Conservation (phyloP, 2,329 filamentous ascomycete genomes). For the Fusarium longipes region DNA sequence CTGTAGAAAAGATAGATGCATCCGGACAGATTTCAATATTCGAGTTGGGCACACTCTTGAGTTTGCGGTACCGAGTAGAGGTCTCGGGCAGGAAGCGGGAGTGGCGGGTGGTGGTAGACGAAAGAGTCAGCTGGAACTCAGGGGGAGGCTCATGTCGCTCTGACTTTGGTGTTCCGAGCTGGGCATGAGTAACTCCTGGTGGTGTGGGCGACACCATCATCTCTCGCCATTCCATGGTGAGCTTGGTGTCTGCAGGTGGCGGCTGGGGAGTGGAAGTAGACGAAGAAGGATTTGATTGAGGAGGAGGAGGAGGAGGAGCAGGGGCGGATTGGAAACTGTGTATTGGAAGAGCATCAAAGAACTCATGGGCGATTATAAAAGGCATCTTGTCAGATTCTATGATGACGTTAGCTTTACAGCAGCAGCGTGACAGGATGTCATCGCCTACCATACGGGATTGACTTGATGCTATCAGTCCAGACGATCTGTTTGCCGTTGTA, state of each 20-base stretch:
- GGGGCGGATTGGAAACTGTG: constrained; percentile 88
- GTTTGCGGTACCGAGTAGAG: constrained; percentile 79
- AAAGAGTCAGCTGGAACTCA: constrained; percentile 89
- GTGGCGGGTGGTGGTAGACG: constrained; percentile 80
- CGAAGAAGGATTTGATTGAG: constrained; percentile 32
- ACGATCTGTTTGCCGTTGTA: constrained; percentile 79
- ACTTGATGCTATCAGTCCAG: constrained; percentile 90
- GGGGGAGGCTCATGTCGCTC: constrained; percentile 67
- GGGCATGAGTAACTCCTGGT: constrained; percentile 63
- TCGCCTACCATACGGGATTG: constrained; percentile 75
- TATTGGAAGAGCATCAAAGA: constrained; percentile 97
- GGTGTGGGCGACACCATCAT: constrained; percentile 79
- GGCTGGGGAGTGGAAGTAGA: constrained; percentile 49
- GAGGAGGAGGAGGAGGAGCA: constrained; percentile 48
- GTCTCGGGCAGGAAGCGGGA: constrained; percentile 86
- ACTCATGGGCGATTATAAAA: constrained; percentile 96
- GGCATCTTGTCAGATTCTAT: constrained; percentile 77
- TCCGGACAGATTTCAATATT: constrained; percentile 93
- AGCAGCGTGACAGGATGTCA: neutral
- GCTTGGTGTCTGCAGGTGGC: constrained; percentile 55
- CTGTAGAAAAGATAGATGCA: constrained; percentile 79
- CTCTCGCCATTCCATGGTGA: constrained; percentile 78
- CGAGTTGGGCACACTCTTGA: constrained; percentile 74
- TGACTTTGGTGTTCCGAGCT: constrained; percentile 65
- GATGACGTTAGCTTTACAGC: constrained; percentile 14